Evolutionary conservation across 2,329 filamentous ascomycete species (phyloP).

Genomic region (Xylaria hypoxylon): DNA sequence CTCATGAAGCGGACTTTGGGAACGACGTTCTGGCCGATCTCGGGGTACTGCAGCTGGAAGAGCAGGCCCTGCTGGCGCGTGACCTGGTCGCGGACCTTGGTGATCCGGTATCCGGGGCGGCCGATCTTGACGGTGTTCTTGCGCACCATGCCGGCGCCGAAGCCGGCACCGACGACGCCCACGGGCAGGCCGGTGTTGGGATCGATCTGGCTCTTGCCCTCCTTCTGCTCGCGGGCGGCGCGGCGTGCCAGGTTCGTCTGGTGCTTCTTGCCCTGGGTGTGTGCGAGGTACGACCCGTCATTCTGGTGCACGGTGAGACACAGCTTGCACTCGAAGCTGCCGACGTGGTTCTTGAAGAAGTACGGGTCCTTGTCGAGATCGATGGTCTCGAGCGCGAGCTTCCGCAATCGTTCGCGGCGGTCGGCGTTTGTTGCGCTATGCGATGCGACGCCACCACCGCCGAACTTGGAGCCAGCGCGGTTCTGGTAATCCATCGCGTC

Average conservation of each 20-base stretch:
- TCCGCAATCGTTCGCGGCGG: slow-evolving; percentile 94
- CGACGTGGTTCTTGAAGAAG: slow-evolving; percentile 99
- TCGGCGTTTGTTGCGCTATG: slow-evolving; percentile 94
- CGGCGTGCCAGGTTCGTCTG: slow-evolving; percentile 97
- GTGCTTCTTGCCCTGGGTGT: slow-evolving; percentile 98
- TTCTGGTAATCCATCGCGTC: slow-evolving; percentile 80
- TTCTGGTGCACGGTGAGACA: slow-evolving; percentile 99
- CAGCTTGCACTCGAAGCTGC: slow-evolving; percentile 96
- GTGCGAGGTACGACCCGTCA: slow-evolving; percentile 97
- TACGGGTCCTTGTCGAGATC: slow-evolving; percentile 99
- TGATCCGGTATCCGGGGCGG: slow-evolving; percentile 96
- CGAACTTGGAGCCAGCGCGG: slow-evolving; percentile 96
- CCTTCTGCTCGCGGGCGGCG: slow-evolving; percentile 93
- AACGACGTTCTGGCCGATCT: slow-evolving; percentile 78
- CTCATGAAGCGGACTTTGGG: slow-evolving; percentile 97
- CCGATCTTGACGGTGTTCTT: slow-evolving; percentile 95
- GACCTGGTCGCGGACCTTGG: slow-evolving; percentile 90
- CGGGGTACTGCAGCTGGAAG: slow-evolving; percentile 97
- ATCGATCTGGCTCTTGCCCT: slow-evolving; percentile 79
- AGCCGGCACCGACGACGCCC: slow-evolving; percentile 79
- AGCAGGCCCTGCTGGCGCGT: slow-evolving; percentile 89
- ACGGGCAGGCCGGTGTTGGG: slow-evolving; percentile 76
- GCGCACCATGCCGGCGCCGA: slow-evolving; percentile 70
- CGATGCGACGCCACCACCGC: slow-evolving; percentile 95
- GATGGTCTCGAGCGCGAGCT: slow-evolving; percentile 98